Conservation (phyloP, 768 basidiomycete species). For the Podaxis sp. region DNA sequence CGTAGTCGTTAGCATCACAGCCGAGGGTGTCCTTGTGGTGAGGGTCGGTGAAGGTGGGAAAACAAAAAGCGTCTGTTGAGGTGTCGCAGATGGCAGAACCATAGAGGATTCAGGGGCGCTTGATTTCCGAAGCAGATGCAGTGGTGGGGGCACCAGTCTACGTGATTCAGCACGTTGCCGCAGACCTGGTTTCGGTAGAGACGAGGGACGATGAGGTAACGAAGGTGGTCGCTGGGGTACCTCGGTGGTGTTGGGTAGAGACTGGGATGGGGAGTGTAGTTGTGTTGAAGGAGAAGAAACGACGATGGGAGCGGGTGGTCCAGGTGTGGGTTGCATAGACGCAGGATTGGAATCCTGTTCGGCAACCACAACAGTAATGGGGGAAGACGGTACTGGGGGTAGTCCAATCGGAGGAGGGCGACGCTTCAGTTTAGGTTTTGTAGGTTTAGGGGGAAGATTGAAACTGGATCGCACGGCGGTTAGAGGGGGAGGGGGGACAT, state of each 20-base stretch:
- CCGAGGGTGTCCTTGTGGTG: conserved; percentile 68
- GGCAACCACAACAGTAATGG: conserved; percentile 51
- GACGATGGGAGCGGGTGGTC: conserved; percentile 7
- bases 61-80: conserved; percentile 83
- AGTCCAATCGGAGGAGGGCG: conserved; percentile 60
- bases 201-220: conserved; percentile 20
- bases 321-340: conserved; percentile 16
- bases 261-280: conserved; percentile 5
- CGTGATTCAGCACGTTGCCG: conserved; percentile 54
- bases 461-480: conserved; percentile 56
- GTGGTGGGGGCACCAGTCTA: conserved; percentile 54
- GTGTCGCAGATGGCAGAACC: conserved; percentile 39
- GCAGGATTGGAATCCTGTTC: conserved; percentile 18
- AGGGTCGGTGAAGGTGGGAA: conserved; percentile 76
- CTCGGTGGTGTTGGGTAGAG: conserved; percentile 19
- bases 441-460: conserved; percentile 33
- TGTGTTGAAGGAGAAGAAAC: conserved; percentile 4
- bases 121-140: conserved; percentile 45
- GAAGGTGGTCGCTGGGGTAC: conserved; percentile 16
- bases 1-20: conserved; percentile 79
- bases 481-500: conserved; percentile 46
- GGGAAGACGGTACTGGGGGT: conserved; percentile 74
- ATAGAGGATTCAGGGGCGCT: conserved; percentile 24
- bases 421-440: conserved; percentile 47
- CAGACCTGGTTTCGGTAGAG: conserved; percentile 32